Base-by-base conservation (phyloP, 768 basidiomycete species). In the Peribolospora baueri region DNA sequence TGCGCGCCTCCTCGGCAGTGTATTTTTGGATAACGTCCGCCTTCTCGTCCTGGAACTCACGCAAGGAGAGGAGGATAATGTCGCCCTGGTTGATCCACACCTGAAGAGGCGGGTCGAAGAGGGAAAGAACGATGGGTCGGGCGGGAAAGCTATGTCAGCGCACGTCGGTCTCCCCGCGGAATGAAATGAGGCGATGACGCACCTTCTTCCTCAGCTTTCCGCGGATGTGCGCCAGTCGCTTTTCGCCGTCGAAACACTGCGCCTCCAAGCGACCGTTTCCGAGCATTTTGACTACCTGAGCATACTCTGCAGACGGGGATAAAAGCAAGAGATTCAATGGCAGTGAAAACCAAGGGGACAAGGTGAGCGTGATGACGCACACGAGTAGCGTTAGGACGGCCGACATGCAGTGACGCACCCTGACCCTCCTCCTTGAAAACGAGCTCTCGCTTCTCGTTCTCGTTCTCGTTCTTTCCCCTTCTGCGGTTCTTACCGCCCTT, bases 191-290 rank as follows among this genome's bases (percentile, higher is more conserved):
- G 1, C 25, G 25, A 25, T 25, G 25, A 25, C 77, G 58, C 61
- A 82, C 91, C 82, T 98, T 98, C 72, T 97, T 98, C 63, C 93
- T 73, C 91, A 98, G 90, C 73, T 95, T 95, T 45, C 93, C 93
- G 70, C 93, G 76, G 63, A 98, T 97, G 67, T 98, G 93, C 7
- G 87, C 90, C 67, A 97, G 72, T 65, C 93, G 75, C 70, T 93
- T 95, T 75, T 91, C 88, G 39, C 93, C 91, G 67, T 98, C 93
- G 65, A 97, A 95, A 71, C 91, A 97, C 64, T 81, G 77, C 3
- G 90, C 91, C 72, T 95, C 91, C 56, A 98, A 70, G 46, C 90
- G 81, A 14, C 93, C 91, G 65, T 98, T 98, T 40, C 93, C 93
- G 47, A 98, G 75, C 93, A 98, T 98, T 73, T 97, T 98, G 54